Base-by-base conservation (phyloP, 768 basidiomycete genomes). In the Trametes villosa region DNA sequence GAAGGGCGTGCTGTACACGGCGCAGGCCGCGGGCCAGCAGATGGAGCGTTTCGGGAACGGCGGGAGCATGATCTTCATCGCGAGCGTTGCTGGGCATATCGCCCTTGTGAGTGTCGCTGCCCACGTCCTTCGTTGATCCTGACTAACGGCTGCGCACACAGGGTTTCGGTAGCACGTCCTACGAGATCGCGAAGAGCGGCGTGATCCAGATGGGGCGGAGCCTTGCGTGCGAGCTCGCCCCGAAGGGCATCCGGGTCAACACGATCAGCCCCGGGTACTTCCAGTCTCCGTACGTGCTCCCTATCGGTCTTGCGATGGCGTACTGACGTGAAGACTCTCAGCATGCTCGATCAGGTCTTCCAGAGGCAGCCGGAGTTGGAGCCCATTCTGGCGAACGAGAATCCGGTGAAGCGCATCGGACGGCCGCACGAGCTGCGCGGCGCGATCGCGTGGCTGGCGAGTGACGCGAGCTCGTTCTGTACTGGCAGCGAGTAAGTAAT, bases 171-270 rank as follows among this genome's bases (percentile, higher is more conserved):
- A 34, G 9, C 15, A 79, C 85, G 38, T 81, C 86, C 9, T 92
- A 91, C 73, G 89, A 90, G 71, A 78, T 82, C 44, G 87, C 86
- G 76, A 92, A 92, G 72, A 82, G 86, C 1, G 90, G 85, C 2
- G 88, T 92, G 15, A 73, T 90, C 33, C 90, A 92, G 73, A 89
- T 91, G 87, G 84, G 79, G 2, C 83, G 91, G 42, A 89, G 86
- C 70, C 86, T 92, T 87, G 91, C 89, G 2, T 89, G 87, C 67
- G 91, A 92, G 68, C 80, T 92, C 1, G 89, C 86, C 0, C 71
- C 67, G 29, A 75, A 84, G 69, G 73, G 77, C 0, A 91, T 92
- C 49, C 81, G 90, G 1, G 88, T 91, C 57, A 92, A 92, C 71
- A 78, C 85, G 8, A 77, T 92, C 49, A 91, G 89, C 9, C 89